A percentile compares a stretch with the other conserved stretches of the same genome.
phyloP scores from a whole-genome alignment of 2,329 filamentous ascomycete species.

The Botrytis fragariae region DNA sequence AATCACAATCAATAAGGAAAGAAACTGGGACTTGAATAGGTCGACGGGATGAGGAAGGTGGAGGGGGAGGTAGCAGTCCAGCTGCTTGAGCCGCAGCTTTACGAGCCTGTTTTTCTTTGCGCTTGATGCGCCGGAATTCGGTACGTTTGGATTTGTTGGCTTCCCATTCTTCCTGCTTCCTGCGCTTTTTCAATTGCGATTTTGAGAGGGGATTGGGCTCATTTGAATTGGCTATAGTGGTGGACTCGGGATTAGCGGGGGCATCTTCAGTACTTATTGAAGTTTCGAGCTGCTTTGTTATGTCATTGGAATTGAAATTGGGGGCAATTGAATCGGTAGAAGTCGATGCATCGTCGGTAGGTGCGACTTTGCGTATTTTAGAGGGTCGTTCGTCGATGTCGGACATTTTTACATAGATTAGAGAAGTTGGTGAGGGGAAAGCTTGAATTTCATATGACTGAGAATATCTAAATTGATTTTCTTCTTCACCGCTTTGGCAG shows the following conservation, averaged over 20 bases:
- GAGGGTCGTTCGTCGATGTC: constrained; percentile 19
- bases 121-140: constrained; percentile 51
- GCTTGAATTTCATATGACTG: not conserved
- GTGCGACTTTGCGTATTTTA: constrained; percentile 18
- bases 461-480: constrained; percentile 13
- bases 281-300: not conserved
- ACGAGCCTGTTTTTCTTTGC: constrained; percentile 49
- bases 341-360: not conserved
- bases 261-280: not conserved
- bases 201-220: constrained; percentile 61
- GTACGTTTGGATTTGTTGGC: constrained; percentile 61
- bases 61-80: constrained; percentile 26
- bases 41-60: constrained; percentile 18
- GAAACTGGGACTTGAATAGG: constrained; percentile 67
- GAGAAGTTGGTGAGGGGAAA: not conserved
- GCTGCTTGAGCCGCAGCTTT: constrained; percentile 47
- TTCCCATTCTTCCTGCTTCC: constrained; percentile 72
- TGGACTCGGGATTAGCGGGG: constrained; percentile 1
- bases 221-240: not conserved
- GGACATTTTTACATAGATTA: constrained; percentile 11
- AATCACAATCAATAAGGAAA: constrained; percentile 86
- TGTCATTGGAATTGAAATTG: not conserved
- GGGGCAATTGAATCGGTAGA: not conserved
- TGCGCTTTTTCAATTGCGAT: constrained; percentile 78
- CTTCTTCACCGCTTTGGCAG: constrained; percentile 12